Evolutionary conservation across 371 early-diverging fungal genomes (phyloP).

Genomic region (Actinomortierella ambigua): DNA sequence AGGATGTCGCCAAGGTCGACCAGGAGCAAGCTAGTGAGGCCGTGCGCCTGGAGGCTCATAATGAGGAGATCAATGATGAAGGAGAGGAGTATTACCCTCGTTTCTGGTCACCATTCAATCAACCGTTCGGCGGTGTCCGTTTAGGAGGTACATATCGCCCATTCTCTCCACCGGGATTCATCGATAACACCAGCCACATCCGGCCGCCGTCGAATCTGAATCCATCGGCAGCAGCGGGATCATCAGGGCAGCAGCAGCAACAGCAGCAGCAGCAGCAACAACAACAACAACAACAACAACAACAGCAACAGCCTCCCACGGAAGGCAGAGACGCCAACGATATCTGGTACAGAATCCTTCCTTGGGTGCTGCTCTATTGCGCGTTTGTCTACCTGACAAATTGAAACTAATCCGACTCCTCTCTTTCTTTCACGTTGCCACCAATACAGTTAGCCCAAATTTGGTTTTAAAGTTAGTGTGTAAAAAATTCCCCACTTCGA

Average conservation of each 20-base stretch:
- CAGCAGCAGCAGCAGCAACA: background rate
- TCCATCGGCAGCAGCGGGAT: background rate
- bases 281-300: no score
- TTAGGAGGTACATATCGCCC: background rate
- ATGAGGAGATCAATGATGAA: constrained; percentile 38
- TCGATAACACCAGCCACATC: background rate
- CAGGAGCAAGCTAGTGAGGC: background rate
- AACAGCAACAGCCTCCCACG: no score
- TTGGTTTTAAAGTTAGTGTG: no score
- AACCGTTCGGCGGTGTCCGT: background rate
- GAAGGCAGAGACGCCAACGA: background rate
- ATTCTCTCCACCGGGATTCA: background rate
- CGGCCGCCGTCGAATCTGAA: background rate
- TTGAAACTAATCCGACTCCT: no score
- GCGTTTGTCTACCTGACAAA: background rate
- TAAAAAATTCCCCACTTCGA: no score
- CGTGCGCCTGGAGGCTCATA: background rate
- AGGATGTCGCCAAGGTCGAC: constrained; percentile 15
- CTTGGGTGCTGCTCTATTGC: background rate
- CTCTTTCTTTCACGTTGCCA: no score
- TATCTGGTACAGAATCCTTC: background rate
- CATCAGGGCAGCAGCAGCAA: background rate
- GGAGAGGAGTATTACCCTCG: constrained; percentile 39
- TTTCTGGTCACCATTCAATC: background rate
- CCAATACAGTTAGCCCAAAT: no score